Evolutionary conservation across 257 asterid genomes (phyloP).

Genomic region (Dorcoceras hygrometricum): DNA sequence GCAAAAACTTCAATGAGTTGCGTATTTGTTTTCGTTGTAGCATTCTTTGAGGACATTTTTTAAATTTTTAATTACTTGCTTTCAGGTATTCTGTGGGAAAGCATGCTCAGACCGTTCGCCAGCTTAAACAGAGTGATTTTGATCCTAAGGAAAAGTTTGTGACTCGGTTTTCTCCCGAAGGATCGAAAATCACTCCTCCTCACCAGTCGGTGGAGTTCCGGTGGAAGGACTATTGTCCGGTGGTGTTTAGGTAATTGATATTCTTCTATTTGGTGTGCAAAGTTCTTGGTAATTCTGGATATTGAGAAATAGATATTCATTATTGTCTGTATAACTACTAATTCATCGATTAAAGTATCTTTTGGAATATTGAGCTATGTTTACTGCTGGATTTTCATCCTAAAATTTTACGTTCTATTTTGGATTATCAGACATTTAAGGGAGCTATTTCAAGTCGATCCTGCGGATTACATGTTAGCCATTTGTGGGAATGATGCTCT

Average conservation of each 20-base stretch:
- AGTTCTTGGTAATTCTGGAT: not conserved
- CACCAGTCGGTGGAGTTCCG: conserved; percentile 66
- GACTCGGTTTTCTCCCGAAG: conserved; percentile 62
- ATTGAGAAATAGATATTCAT: not conserved
- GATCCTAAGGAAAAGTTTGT: conserved; percentile 66
- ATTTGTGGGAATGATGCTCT: conserved; percentile 64
- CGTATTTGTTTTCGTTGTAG: not conserved
- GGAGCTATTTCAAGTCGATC: conserved; percentile 62
- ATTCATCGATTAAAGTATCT: not conserved
- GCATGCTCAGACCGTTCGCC: conserved; percentile 42
- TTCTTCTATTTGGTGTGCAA: not conserved
- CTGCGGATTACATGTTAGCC: conserved; percentile 71
- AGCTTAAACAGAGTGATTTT: conserved; percentile 53
- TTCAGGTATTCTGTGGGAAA: conserved; percentile 65
- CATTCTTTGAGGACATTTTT: not conserved
- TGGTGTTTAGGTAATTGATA: conserved; percentile 56
- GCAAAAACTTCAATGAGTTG: not conserved
- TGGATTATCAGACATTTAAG: conserved; percentile 45
- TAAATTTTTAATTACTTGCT: conserved; percentile 17
- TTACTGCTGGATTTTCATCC: conserved; percentile 16
- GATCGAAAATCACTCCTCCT: conserved; percentile 65
- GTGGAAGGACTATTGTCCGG: conserved; percentile 77
- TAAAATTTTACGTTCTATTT: conserved; percentile 22
- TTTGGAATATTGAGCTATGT: not conserved
- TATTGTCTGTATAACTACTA: not conserved